Evolutionary conservation across 306 rosid genomes (phyloP), one percentile per base, ranked within the genome.

Genomic region (Amphicarpaea edgeworthii): DNA sequence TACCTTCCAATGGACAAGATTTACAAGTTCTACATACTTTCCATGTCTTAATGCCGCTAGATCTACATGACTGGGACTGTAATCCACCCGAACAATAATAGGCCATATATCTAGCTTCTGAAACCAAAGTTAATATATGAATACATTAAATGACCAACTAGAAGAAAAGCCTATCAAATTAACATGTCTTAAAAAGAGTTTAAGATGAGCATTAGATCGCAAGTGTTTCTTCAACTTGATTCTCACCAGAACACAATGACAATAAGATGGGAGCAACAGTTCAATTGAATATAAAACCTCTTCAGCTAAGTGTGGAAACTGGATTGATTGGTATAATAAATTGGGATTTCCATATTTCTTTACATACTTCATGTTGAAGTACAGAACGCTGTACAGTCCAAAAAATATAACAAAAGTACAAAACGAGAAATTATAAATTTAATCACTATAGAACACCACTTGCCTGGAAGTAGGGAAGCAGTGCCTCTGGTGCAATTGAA

Each of bases 391-490:
- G 32, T 20, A 20, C 51, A 12, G 54, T 70, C 9, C 15, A 21
- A 65, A 45, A 72, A 72, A 46, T 20, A 8, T 72, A 69, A 78
- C 68, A 70, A n/a, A n/a, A n/a, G n/a, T n/a, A n/a, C n/a, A n/a
- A 69, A 28, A 53, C 12, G 17, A 58, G 41, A 68, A 41, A 28
- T 8, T 61, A 51, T 50, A 76, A 24, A 43, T 43, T 37, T 54
- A 53, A 37, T 32, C 34, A 73, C 68, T 26, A 72, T 64, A 51
- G 75, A 75, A 32, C 40, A 34, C 46, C 47, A 87, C 94, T 88
- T 82, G 82, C 98, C 98, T 95, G 98, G 79, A 95, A 95, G 85
- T 87, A 95, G 26, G 98, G 98, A 88, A 95, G 98, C 84, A 92
- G 79, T 61, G 97, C 98, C 78, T 92, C 98, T 72, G 83, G 87